These are phyloP conservation scores for Colletotrichum musae DNA, from an alignment of 2,329 filamentous ascomycete species.

Conservation along the genomic window DNA sequence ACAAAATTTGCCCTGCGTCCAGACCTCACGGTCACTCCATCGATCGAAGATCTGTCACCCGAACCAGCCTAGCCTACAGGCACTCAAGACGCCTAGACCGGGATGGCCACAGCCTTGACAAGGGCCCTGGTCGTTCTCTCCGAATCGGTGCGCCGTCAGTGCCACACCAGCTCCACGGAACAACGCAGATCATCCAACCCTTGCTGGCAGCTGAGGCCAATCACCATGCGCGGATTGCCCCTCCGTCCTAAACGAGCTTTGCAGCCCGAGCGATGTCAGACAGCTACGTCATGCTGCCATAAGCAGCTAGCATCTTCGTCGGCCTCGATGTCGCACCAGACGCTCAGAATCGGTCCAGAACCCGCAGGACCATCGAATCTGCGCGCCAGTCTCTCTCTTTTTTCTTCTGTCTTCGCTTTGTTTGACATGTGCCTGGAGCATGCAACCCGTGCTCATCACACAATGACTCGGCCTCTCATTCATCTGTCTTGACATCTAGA, in stretches of 20 bases:
- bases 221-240: not conserved
- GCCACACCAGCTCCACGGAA: slow-evolving; percentile 28
- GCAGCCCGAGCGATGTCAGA: slow-evolving; percentile 23
- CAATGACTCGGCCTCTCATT: slow-evolving; percentile 31
- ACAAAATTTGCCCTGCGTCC: slow-evolving; percentile 36
- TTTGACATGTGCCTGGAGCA: slow-evolving; percentile 27
- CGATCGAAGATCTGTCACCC: slow-evolving; percentile 40
- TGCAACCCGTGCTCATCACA: slow-evolving; percentile 3
- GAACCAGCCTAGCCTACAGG: slow-evolving; percentile 30
- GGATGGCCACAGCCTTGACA: slow-evolving; percentile 39
- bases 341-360: slow-evolving; percentile 21
- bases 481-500: not conserved
- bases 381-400: not conserved
- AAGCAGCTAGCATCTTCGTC: slow-evolving; percentile 2
- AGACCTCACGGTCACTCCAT: slow-evolving; percentile 29
- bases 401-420: slow-evolving; percentile 21
- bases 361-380: slow-evolving; percentile 7
- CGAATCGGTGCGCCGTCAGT: slow-evolving; percentile 34
- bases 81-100: slow-evolving; percentile 45
- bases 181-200: slow-evolving; percentile 38
- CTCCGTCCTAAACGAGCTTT: slow-evolving; percentile 10
- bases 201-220: slow-evolving; percentile 14
- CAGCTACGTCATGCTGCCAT: slow-evolving; percentile 34
- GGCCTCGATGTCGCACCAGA: not conserved
- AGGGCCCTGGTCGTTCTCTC: slow-evolving; percentile 33